Base-by-base conservation (phyloP, 176 grass and related monocot species). In the Cymbopogon citratus region DNA sequence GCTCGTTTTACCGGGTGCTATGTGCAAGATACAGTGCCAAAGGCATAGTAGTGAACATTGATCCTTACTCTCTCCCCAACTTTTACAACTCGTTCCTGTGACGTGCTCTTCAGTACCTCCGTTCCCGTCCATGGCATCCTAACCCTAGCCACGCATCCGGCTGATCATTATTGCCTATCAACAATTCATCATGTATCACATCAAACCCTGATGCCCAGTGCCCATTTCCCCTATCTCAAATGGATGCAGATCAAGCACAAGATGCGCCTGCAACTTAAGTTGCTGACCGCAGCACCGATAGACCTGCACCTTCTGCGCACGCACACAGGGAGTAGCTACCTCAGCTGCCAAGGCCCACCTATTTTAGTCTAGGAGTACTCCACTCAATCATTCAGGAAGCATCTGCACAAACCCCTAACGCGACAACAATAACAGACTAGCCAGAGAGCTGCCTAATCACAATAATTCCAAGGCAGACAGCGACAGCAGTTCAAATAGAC, bases 301-400 rank as follows among this genome's bases (percentile, higher is more conserved):
- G 34, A 74, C 21, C 76, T 33, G 72, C 34, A 43, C 62, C 72
- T 48, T 57, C 76, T 34, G 40, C 12, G 67, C 71, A 76, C 46
- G 56, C 82, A 85, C 87, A 70, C 43, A 44, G 77, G 81, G 82
- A 71, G 81, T 71, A 39, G 75, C 36, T 13, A 44, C n/a, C n/a
- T n/a, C n/a, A n/a, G 74, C 75, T 69, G 67, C 73, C 4, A 57
- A 45, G 66, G 67, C 80, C 80, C 72, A 83, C 67, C 24, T 2
- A 70, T 15, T 66, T 15, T 66, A 48, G 14, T 51, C 48, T 51
- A 51, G 48, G 48, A 51, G 79, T 3, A 73, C 6, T n/a, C n/a
- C 27, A 15, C 63, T 48, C 74, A 83, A 86, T 86, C 75, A 90
- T 79, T 86, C 84, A 74, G n/a, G 62, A 89, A 73, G 78, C 23